phyloP scores from a whole-genome alignment of 345 rosid genomes.

The Rubroshorea leprosula region DNA sequence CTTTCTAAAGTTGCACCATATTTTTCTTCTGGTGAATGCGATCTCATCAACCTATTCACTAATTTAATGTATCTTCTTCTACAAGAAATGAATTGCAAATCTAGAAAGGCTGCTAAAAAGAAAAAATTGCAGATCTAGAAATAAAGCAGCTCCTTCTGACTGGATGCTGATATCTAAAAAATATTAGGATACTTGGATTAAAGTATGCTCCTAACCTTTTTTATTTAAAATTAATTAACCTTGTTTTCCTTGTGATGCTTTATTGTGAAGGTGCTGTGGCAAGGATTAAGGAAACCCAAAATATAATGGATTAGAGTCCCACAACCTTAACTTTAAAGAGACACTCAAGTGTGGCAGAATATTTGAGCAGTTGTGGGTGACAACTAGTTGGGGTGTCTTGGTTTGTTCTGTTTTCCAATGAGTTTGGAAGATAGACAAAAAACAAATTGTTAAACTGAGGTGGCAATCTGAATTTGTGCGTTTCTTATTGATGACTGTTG shows the following conservation, averaged over 20 bases:
- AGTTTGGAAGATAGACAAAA: no score
- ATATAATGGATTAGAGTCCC: background rate
- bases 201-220: background rate
- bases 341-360: conserved; percentile 2
- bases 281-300: conserved; percentile 17
- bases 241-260: background rate
- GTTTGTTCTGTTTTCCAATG: no score
- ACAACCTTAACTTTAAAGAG: conserved; percentile 4
- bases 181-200: background rate
- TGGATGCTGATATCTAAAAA: background rate
- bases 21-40: no score
- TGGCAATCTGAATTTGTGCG: no score
- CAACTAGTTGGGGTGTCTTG: no score
- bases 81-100: background rate
- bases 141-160: no score
- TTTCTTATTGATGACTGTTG: no score
- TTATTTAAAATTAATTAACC: background rate
- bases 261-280: conserved; percentile 36
- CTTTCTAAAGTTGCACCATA: background rate
- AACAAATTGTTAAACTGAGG: no score
- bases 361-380: no score
- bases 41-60: background rate
- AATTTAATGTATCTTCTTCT: background rate
- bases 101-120: background rate
- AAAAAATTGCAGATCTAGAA: no score